Percentiles rank a stretch among this genome's conserved stretches.
Conservation (phyloP, 257 asterid species). For the Fraxinus excelsior region DNA sequence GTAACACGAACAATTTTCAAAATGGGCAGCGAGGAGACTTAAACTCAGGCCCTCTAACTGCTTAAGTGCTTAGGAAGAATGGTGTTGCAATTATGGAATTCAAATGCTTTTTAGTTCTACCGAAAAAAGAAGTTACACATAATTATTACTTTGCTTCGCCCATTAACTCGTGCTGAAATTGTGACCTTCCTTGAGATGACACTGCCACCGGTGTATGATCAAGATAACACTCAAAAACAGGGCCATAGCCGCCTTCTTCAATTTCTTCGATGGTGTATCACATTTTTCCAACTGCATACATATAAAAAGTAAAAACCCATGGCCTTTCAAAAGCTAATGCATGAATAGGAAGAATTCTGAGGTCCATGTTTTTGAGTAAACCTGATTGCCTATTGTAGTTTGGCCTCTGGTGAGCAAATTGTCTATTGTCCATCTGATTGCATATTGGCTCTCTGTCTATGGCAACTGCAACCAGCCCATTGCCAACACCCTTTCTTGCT, state of each 20-base stretch:
- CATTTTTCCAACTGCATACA: constrained; percentile 4
- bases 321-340: not conserved
- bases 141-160: not conserved
- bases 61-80: not conserved
- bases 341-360: too few relatives aligned
- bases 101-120: not conserved
- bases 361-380: constrained; percentile 35
- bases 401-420: constrained; percentile 68
- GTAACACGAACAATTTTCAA: too few relatives aligned
- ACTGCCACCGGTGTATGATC: too few relatives aligned
- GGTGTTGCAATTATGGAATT: not conserved
- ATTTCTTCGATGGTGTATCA: constrained; percentile 66
- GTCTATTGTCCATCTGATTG: constrained; percentile 74
- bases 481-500: constrained; percentile 41
- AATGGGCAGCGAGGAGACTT: too few relatives aligned
- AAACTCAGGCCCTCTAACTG: too few relatives aligned
- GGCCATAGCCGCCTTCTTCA: too few relatives aligned
- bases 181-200: constrained; percentile 81
- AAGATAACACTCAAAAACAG: too few relatives aligned
- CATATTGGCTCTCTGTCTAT: constrained; percentile 69
- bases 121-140: not conserved
- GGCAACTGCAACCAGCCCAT: constrained; percentile 79
- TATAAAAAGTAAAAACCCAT: not conserved
- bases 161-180: constrained; percentile 77
- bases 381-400: constrained; percentile 32